phyloP scores from a whole-genome alignment of 441 rosid species.

The Arabidopsis hybrid region DNA sequence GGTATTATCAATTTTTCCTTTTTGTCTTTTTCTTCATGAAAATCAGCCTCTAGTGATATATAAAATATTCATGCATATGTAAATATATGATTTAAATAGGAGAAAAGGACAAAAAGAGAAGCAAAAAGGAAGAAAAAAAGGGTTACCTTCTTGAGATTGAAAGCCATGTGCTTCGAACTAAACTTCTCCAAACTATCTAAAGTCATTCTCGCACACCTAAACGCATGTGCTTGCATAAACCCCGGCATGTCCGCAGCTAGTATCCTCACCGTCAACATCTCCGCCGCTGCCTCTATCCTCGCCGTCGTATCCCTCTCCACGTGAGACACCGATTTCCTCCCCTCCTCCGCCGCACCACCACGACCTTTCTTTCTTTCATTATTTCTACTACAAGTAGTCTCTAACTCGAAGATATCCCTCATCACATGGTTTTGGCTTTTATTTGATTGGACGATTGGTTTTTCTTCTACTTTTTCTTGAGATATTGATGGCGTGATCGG shows the following conservation, averaged over 20 bases:
- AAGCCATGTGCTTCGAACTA: conserved; percentile 86
- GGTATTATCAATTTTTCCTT: neutral
- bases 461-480: conserved; percentile 12
- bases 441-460: conserved; percentile 38
- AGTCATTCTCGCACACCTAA: conserved; percentile 77
- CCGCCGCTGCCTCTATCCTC: conserved; percentile 55
- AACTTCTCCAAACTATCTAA: conserved; percentile 78
- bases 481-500: conserved; percentile 21
- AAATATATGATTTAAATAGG: neutral
- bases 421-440: conserved; percentile 36
- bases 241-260: conserved; percentile 87
- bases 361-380: conserved; percentile 24
- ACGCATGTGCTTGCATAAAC: conserved; percentile 91
- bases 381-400: conserved; percentile 3
- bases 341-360: conserved; percentile 51
- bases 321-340: conserved; percentile 81
- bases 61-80: neutral
- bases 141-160: conserved; percentile 81
- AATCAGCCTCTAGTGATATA: neutral
- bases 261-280: conserved; percentile 84
- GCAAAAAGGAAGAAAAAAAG: neutral
- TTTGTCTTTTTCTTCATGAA: conserved; percentile 9
- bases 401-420: conserved; percentile 36
- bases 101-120: conserved; percentile 10
- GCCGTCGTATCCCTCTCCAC: conserved; percentile 64